Conservation (phyloP, 2,329 filamentous ascomycete species). For the Colletotrichum viniferum region DNA sequence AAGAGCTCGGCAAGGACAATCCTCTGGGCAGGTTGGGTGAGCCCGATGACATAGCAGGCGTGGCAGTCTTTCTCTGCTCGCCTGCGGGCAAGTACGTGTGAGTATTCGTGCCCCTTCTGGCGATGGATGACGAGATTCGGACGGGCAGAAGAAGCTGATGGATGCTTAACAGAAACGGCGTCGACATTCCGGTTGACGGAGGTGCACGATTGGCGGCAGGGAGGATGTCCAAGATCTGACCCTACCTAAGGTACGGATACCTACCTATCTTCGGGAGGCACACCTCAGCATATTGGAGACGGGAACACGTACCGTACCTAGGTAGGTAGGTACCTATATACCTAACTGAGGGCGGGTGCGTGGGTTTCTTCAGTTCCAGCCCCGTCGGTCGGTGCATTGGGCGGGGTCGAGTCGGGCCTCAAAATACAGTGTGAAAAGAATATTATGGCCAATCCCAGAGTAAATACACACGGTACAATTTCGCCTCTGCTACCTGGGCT, state of each 20-base stretch:
- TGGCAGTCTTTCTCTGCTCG: conserved; percentile 62
- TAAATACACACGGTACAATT: neutral
- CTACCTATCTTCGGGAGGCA: too few species aligned
- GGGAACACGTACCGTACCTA: too few species aligned
- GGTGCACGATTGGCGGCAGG: conserved; percentile 32
- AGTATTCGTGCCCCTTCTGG: conserved; percentile 13
- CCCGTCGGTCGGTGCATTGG: too few species aligned
- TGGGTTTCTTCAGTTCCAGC: too few species aligned
- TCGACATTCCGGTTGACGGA: conserved; percentile 39
- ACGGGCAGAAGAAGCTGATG: neutral
- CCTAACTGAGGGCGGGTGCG: too few species aligned
- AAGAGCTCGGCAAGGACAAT: conserved; percentile 52
- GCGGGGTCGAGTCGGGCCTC: neutral
- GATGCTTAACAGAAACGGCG: conserved; percentile 33
- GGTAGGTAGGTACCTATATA: neutral
- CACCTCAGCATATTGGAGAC: too few species aligned
- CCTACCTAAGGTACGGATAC: too few species aligned
- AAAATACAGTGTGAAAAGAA: neutral
- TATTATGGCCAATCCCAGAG: neutral
- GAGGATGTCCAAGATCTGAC: conserved; percentile 29
- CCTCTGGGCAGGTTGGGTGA: conserved; percentile 59
- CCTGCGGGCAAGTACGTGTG: conserved; percentile 56
- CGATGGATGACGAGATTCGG: neutral
- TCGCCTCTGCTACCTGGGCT: neutral
- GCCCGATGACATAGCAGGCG: conserved; percentile 64